Percentiles rank a stretch among this genome's conserved stretches.
Conservation (phyloP, 106 monocot species). For the Dendrobium catenatum region DNA sequence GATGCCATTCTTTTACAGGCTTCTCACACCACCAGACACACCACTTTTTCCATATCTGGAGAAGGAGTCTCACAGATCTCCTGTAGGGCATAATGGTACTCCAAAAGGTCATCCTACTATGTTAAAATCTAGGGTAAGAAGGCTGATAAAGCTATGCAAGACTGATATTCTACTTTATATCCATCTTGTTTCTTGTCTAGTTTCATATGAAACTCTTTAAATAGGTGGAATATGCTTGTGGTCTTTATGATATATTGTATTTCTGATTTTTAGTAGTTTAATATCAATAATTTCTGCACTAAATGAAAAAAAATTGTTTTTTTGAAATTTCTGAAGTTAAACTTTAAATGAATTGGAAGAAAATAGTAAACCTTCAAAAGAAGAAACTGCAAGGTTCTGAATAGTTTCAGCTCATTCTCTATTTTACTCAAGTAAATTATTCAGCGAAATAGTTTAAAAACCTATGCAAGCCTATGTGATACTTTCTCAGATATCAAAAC, state of each 20-base stretch:
- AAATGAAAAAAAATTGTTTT: not conserved
- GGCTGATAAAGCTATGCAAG: not conserved
- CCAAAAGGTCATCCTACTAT: constrained; percentile 49
- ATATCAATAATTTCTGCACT: not conserved
- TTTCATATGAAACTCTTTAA: not conserved
- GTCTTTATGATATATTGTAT: not conserved
- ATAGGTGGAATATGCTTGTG: not conserved
- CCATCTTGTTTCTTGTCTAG: not conserved
- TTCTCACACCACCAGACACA: constrained; percentile 76
- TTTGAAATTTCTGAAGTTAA: not conserved
- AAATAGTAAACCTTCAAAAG: not conserved
- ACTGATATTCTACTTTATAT: not conserved
- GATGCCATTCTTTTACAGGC: constrained; percentile 29
- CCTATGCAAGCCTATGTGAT: too few species aligned
- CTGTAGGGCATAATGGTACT: constrained; percentile 32
- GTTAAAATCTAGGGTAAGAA: constrained; percentile 49
- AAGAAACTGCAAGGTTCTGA: not conserved
- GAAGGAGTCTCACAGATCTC: constrained; percentile 39
- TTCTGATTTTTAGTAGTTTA: not conserved
- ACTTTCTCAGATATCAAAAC: too few species aligned
- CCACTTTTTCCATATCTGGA: constrained; percentile 59
- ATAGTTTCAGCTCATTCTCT: not conserved
- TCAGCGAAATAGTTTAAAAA: not conserved
- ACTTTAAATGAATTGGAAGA: not conserved
- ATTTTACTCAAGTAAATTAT: not conserved